Conservation (phyloP, 2,329 filamentous ascomycete species). For the Fusarium verrucosum region DNA sequence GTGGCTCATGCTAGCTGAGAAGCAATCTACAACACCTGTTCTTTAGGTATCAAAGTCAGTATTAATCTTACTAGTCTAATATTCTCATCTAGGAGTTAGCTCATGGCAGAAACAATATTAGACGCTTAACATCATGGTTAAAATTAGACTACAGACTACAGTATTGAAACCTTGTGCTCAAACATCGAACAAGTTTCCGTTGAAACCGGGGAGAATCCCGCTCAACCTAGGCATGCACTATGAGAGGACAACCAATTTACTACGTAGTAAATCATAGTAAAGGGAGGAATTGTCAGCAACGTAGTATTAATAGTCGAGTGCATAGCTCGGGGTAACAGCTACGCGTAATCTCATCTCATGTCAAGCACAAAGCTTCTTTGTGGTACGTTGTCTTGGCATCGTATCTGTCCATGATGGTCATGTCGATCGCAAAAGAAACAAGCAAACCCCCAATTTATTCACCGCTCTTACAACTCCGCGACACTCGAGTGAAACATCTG, state of each 20-base stretch:
- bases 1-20: not conserved
- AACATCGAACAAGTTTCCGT: not conserved
- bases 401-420: not conserved
- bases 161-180: slow-evolving; percentile 7
- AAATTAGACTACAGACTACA: slow-evolving; percentile 28
- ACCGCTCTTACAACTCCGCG: slow-evolving; percentile 8
- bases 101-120: slow-evolving; percentile 4
- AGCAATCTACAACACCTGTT: too few relatives aligned
- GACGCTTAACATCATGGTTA: slow-evolving; percentile 22
- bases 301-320: too few relatives aligned
- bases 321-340: not conserved
- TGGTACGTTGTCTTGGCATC: not conserved
- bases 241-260: not conserved
- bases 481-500: not conserved
- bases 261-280: not conserved
- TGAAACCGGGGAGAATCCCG: slow-evolving; percentile 9
- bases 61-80: not conserved
- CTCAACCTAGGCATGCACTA: too few relatives aligned
- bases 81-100: not conserved
- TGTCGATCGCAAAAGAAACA: slow-evolving; percentile 1
- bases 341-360: slow-evolving; percentile 8
- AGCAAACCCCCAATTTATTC: not conserved
- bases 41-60: too few relatives aligned
- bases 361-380: not conserved
- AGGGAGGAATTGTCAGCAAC: not conserved